Evolutionary conservation across 208 protist genomes (phyloP), one percentile per base, ranked within the genome.

Genomic region (Wallacemonas sp.): DNA sequence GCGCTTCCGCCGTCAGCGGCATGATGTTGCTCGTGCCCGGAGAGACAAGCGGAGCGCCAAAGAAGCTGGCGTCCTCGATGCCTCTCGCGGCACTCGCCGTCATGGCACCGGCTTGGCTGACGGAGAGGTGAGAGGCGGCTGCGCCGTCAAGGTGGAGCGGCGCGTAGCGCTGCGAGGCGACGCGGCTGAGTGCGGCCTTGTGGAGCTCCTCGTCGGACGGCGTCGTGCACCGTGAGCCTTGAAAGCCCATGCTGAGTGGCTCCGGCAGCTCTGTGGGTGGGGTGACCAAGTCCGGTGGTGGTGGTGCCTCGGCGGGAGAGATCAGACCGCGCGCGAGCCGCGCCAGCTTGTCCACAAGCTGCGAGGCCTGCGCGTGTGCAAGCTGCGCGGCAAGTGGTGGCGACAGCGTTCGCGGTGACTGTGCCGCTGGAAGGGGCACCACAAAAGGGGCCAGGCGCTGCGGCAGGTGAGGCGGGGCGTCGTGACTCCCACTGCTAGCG

Each of bases 131-230:
- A 0, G 55, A 53, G 50, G 48, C 68, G 59, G 58, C 27, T 46
- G 46, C 54, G 73, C n/a, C 59, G 55, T 2, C 52, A 24, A 65
- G 69, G 44, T 66, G 38, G 29, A 81, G 39, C 32, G 76, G 76
- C 32, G 52, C 38, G 54, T 70, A 81, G 22, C 73, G 63, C 63
- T 81, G 67, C 34, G 75, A 81, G 1, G 75, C 65, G 12, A 63
- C 75, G 53, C 37, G 46, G 36, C 75, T 81, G 27, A 62, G n/a
- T 1, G 48, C 69, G 21, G 46, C 10, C 27, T 63, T 65, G 10
- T 34, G 50, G 33, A 38, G 48, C 39, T 29, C 55, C n/a, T 45
- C 57, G 15, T 68, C 68, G 24, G 61, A 66, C 6, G 57, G 66
- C 19, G 69, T 60, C n/a, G 58, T 26, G 32, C 65, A 73, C 21